Evolutionary conservation across 148 eudicot genomes (phyloP), one percentile per base, ranked within the genome.

Genomic region (Rheum nobile): DNA sequence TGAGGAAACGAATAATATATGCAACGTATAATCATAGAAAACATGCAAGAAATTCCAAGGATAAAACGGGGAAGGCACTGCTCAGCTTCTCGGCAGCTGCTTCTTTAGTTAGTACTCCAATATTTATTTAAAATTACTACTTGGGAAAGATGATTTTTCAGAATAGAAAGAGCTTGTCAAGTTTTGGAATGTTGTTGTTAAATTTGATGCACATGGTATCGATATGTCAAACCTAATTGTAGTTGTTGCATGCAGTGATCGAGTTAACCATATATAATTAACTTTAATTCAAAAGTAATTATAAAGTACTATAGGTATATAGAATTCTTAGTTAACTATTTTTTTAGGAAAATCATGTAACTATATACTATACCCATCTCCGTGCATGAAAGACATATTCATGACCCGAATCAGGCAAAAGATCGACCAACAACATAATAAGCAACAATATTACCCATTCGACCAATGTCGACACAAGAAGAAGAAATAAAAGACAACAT

Each of bases 181-280:
- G 14, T 31, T 63, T 63, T 31, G 69, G 69, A 63, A 63, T 63
- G 69, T 63, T 63, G 69, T 63, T 63, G 67, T 22, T 63, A 63
- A 63, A 63, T 63, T 63, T 63, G 37, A 63, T 63, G 69, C 69
- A 63, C 69, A 63, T 63, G 69, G 12, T 31, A 63, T 63, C 37
- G 37, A 31, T 63, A 29, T 63, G 38, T 32, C 69, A 59, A 59
- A 11, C 10, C 24, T 59, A 26, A 19, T 59, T 22, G 14, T 8
- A 8, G 31, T 55, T 22, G 28, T 31, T 55, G 63, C 63, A 55
- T 37, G 39, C 6, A 37, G 39, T 37, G 39, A 2, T n/a, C n/a
- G n/a, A n/a, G n/a, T n/a, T n/a, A n/a, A n/a, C n/a, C n/a, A n/a
- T n/a, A n/a, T n/a, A n/a, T n/a, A n/a, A n/a, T n/a, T n/a, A n/a